Percentiles rank a stretch among this genome's conserved stretches.
phyloP scores from a whole-genome alignment of 495 filamentous ascomycete species.

The Hapsidospora chrysogenum region DNA sequence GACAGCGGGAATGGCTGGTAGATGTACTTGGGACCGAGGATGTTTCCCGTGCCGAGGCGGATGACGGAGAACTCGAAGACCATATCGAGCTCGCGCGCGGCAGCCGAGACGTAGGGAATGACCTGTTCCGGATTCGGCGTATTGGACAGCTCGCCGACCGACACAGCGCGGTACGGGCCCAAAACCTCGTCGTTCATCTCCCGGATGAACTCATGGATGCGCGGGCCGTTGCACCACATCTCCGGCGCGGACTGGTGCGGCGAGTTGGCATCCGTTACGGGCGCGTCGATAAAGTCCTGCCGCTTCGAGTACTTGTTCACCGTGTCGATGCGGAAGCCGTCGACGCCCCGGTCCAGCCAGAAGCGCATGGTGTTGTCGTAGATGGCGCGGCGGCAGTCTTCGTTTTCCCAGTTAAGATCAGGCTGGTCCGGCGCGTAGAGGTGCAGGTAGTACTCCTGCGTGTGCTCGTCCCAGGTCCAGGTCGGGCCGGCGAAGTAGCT shows the following conservation, averaged over 20 bases:
- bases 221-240: slow-evolving; percentile 41
- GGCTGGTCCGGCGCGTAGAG: slow-evolving; percentile 49
- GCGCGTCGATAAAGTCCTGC: slow-evolving; percentile 37
- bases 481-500: slow-evolving; percentile 34
- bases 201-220: slow-evolving; percentile 42
- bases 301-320: slow-evolving; percentile 44
- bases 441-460: slow-evolving; percentile 55
- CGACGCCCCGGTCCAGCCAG: slow-evolving; percentile 51
- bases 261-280: slow-evolving; percentile 22
- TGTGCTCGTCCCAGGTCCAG: slow-evolving; percentile 50
- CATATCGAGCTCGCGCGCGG: slow-evolving; percentile 45
- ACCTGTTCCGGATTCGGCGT: slow-evolving; percentile 34
- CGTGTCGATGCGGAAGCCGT: slow-evolving; percentile 55
- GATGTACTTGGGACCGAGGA: neutral
- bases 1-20: slow-evolving; percentile 22
- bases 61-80: slow-evolving; percentile 45
- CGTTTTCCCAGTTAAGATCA: slow-evolving; percentile 62
- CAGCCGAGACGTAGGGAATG: slow-evolving; percentile 32
- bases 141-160: slow-evolving; percentile 48
- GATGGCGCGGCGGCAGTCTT: slow-evolving; percentile 42
- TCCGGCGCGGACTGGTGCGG: slow-evolving; percentile 23
- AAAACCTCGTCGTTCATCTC: slow-evolving; percentile 37
- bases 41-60: slow-evolving; percentile 30
- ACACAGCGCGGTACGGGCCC: slow-evolving; percentile 41
- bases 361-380: slow-evolving; percentile 48